These are phyloP conservation scores for Tremellales sp. DNA, from an alignment of 1,284 basidiomycete species.

Conservation along the genomic window DNA sequence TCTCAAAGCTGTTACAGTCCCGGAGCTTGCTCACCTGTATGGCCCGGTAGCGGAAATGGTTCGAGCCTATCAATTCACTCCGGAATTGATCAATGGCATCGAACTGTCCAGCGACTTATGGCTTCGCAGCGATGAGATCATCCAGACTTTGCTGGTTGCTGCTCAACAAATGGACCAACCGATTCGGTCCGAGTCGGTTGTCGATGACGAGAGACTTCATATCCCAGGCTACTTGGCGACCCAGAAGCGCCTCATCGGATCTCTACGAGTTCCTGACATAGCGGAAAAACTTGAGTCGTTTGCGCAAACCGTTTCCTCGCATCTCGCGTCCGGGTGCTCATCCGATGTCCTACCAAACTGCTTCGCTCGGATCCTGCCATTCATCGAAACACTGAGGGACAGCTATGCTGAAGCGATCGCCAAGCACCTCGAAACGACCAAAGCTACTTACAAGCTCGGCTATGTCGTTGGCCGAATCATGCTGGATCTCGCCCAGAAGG, in stretches of 20 bases:
- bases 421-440: constrained; percentile 49
- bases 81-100: constrained; percentile 1
- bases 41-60: constrained; percentile 56
- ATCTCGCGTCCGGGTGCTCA: constrained; percentile 7
- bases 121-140: constrained; percentile 49
- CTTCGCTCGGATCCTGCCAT: constrained; percentile 38
- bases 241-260: constrained; percentile 21
- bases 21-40: constrained; percentile 55
- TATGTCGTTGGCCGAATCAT: constrained; percentile 73
- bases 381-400: constrained; percentile 55
- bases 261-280: constrained; percentile 41
- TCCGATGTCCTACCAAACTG: constrained; percentile 14
- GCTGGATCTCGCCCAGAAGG: constrained; percentile 71
- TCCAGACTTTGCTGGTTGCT: constrained; percentile 62
- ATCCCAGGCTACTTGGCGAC: constrained; percentile 29
- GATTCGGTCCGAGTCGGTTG: constrained; percentile 10
- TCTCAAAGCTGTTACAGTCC: no score
- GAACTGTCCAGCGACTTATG: constrained; percentile 21
- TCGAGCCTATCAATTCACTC: constrained; percentile 8
- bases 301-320: constrained; percentile 10
- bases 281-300: constrained; percentile 33
- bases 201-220: constrained; percentile 39
- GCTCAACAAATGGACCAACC: constrained; percentile 58
- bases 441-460: constrained; percentile 76
- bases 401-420: constrained; percentile 52